Evolutionary conservation across 495 filamentous ascomycete genomes (phyloP), one percentile per base, ranked within the genome.

Genomic region (Aspergillus panamensis): DNA sequence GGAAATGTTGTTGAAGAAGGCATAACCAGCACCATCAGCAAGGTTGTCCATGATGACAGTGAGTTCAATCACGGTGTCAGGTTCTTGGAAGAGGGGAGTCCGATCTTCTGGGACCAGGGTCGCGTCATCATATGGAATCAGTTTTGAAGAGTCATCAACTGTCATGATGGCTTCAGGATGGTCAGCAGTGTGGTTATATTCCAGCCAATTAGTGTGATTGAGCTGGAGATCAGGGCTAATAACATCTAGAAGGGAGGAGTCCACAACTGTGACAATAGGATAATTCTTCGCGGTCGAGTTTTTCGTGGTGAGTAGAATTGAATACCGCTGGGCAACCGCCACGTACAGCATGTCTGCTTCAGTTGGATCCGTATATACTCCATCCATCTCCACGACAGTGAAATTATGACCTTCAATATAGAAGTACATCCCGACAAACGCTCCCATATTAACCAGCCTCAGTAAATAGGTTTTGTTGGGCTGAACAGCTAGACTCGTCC

Each of bases 381-480:
- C 79, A 57, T 81, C 78, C 20, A 80, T 71, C 64, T 83, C 82
- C 25, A 85, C 75, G 32, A 90, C 76, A 14, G 62, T 75, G 50
- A 87, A 78, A 51, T 77, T 82, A 60, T 92, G 88, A 7, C 82
- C 84, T 55, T 91, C 86, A 66, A 92, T 84, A 79, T 86, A 89
- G 71, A 92, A 84, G 80, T 88, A 89, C 62, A 92, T 70, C 65
- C 88, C 81, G 53, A 86, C 80, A 67, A 90, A 90, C n/a, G 86
- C 87, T 4, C 82, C 86, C 42, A 89, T 85, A 67, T 94, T 94
- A 67, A 90, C 71, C 53, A 93, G 76, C 12, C 86, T 84, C 66
- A 96, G 79, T 13, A 92, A 73, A 57, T 96, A 96, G 0, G 90
- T 96, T 66, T 87, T 92, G 10, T 84, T 86, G 0, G 91, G 82